Evolutionary conservation across 1,139 yeast species (phyloP).

Genomic region (Arxiozyma telluris): DNA sequence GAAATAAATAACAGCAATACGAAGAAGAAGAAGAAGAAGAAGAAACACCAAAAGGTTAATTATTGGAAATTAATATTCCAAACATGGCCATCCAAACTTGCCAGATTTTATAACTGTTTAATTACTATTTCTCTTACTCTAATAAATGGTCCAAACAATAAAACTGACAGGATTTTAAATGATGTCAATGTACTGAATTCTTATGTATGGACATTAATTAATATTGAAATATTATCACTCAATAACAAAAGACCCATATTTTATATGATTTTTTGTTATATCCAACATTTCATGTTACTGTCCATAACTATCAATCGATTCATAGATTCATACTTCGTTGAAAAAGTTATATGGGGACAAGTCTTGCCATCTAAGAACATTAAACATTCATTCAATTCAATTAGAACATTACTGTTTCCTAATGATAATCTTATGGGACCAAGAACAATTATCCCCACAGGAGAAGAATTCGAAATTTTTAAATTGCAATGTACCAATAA

Average conservation of each 20-base stretch:
- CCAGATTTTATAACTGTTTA: not conserved
- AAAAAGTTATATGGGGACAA: not conserved
- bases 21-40: not conserved
- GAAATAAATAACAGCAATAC: too few relatives aligned
- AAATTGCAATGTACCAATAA: conserved; percentile 14
- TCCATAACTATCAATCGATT: not conserved
- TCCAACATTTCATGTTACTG: not conserved
- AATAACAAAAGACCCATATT: conserved; percentile 21
- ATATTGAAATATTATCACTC: conserved; percentile 15
- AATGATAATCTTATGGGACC: conserved; percentile 25
- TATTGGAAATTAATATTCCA: too few relatives aligned
- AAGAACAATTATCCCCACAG: conserved; percentile 16
- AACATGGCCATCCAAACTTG: not conserved
- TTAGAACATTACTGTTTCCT: conserved; percentile 23
- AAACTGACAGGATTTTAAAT: not conserved
- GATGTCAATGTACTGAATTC: conserved; percentile 5
- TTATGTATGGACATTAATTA: conserved; percentile 17
- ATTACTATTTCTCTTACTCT: not conserved
- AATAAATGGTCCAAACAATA: not conserved
- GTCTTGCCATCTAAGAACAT: not conserved
- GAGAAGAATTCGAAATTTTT: conserved; percentile 15
- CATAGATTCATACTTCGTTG: not conserved
- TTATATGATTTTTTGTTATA: conserved; percentile 10
- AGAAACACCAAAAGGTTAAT: not conserved
- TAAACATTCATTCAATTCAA: conserved; percentile 2